These are phyloP conservation scores for Royoungia palumana DNA, from an alignment of 768 basidiomycete genomes.

Conservation along the genomic window DNA sequence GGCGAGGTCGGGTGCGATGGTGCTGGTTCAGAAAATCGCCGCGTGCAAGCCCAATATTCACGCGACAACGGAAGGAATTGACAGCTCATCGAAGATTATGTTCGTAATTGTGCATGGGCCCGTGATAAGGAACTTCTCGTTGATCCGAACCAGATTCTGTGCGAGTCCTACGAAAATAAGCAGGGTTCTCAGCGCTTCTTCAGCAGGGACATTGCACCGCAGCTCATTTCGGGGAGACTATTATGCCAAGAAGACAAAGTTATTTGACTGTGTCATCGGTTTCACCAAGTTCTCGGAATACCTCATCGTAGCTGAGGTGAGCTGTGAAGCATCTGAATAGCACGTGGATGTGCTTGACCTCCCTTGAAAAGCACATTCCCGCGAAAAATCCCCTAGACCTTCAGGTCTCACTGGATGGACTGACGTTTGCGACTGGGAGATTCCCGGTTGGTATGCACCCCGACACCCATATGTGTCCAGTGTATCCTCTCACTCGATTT, in stretches of 20 bases:
- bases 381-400: slow-evolving; percentile 64
- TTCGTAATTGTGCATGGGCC: slow-evolving; percentile 90
- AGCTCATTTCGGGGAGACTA: slow-evolving; percentile 80
- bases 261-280: slow-evolving; percentile 88
- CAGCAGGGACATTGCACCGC: slow-evolving; percentile 56
- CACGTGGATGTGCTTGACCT: slow-evolving; percentile 9
- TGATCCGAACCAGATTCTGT: slow-evolving; percentile 86
- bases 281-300: slow-evolving; percentile 98
- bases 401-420: slow-evolving; percentile 91
- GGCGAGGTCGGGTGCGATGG: slow-evolving; percentile 68
- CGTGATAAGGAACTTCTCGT: slow-evolving; percentile 72
- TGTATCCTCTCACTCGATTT: background rate
- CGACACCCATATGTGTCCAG: slow-evolving; percentile 74
- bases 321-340: slow-evolving; percentile 17
- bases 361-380: slow-evolving; percentile 44
- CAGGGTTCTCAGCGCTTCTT: slow-evolving; percentile 70
- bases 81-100: slow-evolving; percentile 78
- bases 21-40: slow-evolving; percentile 50
- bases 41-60: slow-evolving; percentile 71
- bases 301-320: slow-evolving; percentile 89
- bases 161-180: slow-evolving; percentile 85
- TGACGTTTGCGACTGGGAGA: slow-evolving; percentile 75
- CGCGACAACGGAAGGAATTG: slow-evolving; percentile 76
- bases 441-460: slow-evolving; percentile 93
- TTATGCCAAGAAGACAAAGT: slow-evolving; percentile 63